These are phyloP conservation scores for Oryza punctata DNA, from an alignment of 176 grass and related monocot species.

Conservation along the genomic window DNA sequence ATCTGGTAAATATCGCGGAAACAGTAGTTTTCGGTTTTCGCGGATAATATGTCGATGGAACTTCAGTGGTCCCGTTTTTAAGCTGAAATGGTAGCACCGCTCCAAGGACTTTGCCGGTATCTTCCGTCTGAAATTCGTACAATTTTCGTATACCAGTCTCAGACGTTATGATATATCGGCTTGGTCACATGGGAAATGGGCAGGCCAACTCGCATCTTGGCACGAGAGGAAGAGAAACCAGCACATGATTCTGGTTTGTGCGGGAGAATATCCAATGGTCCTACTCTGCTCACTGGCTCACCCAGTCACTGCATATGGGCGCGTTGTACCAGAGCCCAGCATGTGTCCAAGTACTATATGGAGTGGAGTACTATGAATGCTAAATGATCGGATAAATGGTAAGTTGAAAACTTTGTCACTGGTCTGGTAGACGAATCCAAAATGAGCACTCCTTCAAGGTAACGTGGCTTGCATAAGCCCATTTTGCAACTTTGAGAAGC, in stretches of 20 bases:
- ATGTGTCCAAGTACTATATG: neutral
- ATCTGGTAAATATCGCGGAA: conserved; percentile 26
- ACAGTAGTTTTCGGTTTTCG: neutral
- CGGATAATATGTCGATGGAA: neutral
- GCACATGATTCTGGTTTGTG: neutral
- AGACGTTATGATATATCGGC: neutral
- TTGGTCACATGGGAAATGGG: neutral
- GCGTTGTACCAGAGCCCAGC: neutral
- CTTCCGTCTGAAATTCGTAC: neutral
- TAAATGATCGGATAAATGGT: neutral
- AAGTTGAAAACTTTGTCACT: neutral
- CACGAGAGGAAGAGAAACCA: neutral
- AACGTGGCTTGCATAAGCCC: neutral
- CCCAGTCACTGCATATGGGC: neutral
- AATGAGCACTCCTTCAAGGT: neutral
- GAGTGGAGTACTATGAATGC: neutral
- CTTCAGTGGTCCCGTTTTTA: neutral
- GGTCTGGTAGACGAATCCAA: neutral
- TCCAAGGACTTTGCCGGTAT: neutral
- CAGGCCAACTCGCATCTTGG: neutral
- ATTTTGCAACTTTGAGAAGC: neutral
- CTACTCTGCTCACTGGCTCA: neutral
- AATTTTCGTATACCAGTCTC: neutral
- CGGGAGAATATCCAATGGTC: neutral
- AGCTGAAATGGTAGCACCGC: neutral